These are phyloP conservation scores for Curvularia verruculosa DNA, from an alignment of 2,329 filamentous ascomycete genomes.

Conservation along the genomic window DNA sequence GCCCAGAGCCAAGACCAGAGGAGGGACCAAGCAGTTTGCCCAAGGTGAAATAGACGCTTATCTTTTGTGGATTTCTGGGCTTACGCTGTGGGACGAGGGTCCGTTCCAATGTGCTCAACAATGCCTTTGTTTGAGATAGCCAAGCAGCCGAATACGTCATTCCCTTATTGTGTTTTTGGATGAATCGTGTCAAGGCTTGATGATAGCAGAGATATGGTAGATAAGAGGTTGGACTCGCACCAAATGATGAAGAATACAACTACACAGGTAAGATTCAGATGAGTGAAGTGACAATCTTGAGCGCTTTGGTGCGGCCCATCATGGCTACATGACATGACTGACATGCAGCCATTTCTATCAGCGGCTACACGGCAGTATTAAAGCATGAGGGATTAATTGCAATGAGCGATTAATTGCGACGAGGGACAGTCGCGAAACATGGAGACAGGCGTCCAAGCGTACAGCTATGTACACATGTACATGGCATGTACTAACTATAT, in stretches of 20 bases:
- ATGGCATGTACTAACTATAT: no score
- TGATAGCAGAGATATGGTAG: slow-evolving; percentile 6
- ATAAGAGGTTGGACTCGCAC: neutral
- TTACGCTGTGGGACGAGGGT: slow-evolving; percentile 9
- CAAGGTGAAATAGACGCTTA: slow-evolving; percentile 14
- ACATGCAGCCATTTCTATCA: neutral
- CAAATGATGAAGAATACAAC: no score
- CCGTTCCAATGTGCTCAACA: slow-evolving; percentile 15
- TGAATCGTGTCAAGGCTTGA: slow-evolving; percentile 5
- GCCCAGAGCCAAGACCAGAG: slow-evolving; percentile 3
- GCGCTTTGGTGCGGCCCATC: neutral
- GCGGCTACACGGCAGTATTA: neutral
- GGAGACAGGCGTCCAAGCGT: neutral
- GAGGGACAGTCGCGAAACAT: neutral
- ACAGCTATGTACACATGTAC: no score
- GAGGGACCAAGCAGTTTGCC: slow-evolving; percentile 6
- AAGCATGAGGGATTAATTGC: neutral
- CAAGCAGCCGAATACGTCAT: slow-evolving; percentile 8
- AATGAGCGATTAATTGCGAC: slow-evolving; percentile 1
- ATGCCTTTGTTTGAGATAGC: slow-evolving; percentile 7
- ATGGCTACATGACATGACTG: neutral
- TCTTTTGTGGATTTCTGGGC: slow-evolving; percentile 15
- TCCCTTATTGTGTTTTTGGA: neutral
- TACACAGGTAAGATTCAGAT: no score
- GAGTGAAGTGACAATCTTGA: no score